These are phyloP conservation scores for Suillus fuscotomentosus DNA, from an alignment of 768 basidiomycete genomes.

Conservation along the genomic window DNA sequence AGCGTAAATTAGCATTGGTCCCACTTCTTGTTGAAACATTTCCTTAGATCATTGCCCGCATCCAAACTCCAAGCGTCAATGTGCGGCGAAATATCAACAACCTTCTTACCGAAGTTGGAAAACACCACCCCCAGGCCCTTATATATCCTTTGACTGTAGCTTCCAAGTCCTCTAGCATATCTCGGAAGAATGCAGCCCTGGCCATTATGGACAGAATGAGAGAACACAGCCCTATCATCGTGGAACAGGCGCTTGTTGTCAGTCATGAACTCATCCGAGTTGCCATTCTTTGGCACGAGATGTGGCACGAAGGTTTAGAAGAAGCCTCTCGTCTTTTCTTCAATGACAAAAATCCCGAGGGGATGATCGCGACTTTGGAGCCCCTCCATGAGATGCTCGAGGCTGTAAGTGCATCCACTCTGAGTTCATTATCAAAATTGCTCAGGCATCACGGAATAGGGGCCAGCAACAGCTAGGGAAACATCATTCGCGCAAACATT, in stretches of 20 bases:
- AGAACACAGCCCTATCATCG: constrained; percentile 85
- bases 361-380: constrained; percentile 92
- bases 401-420: constrained; percentile 49
- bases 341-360: constrained; percentile 94
- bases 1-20: constrained; percentile 6
- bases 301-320: constrained; percentile 98
- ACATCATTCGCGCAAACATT: constrained; percentile 94
- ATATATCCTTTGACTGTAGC: constrained; percentile 97
- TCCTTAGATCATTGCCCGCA: constrained; percentile 90
- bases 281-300: constrained; percentile 97
- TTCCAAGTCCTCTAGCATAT: constrained; percentile 86
- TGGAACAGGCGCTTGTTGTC: constrained; percentile 85
- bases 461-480: constrained; percentile 91
- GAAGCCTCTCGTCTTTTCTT: constrained; percentile 97
- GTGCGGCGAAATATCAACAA: constrained; percentile 88
- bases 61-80: constrained; percentile 88
- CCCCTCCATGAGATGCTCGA: constrained; percentile 93
- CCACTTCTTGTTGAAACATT: background rate
- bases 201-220: constrained; percentile 91
- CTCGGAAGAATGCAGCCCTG: constrained; percentile 79
- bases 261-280: constrained; percentile 95
- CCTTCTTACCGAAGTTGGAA: constrained; percentile 89
- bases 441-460: constrained; percentile 43
- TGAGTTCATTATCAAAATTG: background rate
- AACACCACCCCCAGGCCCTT: constrained; percentile 94